These are phyloP conservation scores for Termitomyces sp. DNA, from an alignment of 1,284 basidiomycete genomes.

Conservation along the genomic window DNA sequence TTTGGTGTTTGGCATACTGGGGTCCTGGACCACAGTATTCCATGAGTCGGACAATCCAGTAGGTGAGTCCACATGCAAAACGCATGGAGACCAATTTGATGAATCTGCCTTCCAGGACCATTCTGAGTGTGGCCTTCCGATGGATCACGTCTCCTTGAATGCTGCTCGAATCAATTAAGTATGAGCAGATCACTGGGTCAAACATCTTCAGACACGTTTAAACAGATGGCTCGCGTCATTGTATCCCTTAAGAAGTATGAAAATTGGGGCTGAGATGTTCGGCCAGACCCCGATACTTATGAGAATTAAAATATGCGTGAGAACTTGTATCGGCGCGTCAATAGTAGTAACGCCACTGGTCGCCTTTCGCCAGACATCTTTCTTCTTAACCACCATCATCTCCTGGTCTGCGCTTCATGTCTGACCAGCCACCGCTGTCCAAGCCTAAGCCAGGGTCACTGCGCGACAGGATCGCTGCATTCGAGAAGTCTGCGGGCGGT, in stretches of 20 bases:
- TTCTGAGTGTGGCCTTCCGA: conserved; percentile 27
- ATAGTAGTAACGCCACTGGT: neutral
- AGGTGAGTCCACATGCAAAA: conserved; percentile 31
- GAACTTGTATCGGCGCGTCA: neutral
- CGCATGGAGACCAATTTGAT: neutral
- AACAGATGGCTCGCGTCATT: neutral
- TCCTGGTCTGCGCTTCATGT: conserved; percentile 24
- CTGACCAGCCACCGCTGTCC: conserved; percentile 31
- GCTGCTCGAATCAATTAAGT: neutral
- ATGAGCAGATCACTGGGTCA: no score
- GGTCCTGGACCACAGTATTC: conserved; percentile 63
- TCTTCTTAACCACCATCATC: conserved; percentile 14
- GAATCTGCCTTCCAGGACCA: conserved; percentile 22
- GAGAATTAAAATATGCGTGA: conserved; percentile 1
- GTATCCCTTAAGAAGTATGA: neutral
- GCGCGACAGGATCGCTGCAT: conserved; percentile 79
- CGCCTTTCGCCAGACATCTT: neutral
- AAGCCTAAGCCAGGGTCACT: conserved; percentile 66
- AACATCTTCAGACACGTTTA: neutral
- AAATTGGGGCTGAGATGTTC: neutral
- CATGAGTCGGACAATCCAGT: conserved; percentile 56
- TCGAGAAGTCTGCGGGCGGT: conserved; percentile 54
- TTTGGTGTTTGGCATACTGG: conserved; percentile 56
- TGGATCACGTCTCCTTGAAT: conserved; percentile 15
- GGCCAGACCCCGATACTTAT: neutral